Base-by-base conservation (phyloP, 2,329 filamentous ascomycete species). In the Alternaria sp. region DNA sequence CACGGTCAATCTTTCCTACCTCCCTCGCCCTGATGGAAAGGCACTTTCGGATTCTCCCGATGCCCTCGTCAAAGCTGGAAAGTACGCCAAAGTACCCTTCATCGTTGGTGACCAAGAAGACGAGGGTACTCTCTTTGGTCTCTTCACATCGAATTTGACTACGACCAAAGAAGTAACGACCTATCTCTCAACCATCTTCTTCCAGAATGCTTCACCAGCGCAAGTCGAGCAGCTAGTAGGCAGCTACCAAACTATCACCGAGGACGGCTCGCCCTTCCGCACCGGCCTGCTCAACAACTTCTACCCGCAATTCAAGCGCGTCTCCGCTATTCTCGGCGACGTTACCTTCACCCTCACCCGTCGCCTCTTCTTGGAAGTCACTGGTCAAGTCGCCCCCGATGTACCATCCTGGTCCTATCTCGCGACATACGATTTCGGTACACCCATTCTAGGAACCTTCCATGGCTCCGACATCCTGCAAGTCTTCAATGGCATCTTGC, bases 101-200 rank as follows among this genome's bases (percentile, higher is more conserved):
- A 90, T 90, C 60, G 86, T 91, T 43, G 91, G 92, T 45, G 87
- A 93, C 73, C 90, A 93, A 78, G 91, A 94, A 81, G 92, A 95
- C 73, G 92, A 95, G 78, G 91, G 92, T 18, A 93, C 92, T 0
- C 78, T 94, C 2, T 93, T 94, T 75, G 84, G 89, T 6, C 82
- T 94, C 33, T 89, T 90, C 76, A 90, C 92, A 67, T 75, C 79
- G 30, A 92, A 94, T 75, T 81, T 94, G 55, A 91, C 87, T 10
- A 90, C 85, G 1, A 87, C 84, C 0, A 79, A 80, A 1, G 79
- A 88, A 6, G 69, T 94, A 0, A 84, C 88, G 33, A 80, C 85
- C 18, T 95, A 95, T 72, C 79, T 96, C 21, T 72, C 80, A 2
- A 78, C 86, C 47, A 74, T 87, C 55, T 91, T 87, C 82, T 94